phyloP scores from a whole-genome alignment of 257 asterid species.

The Nicotiana tabacum region DNA sequence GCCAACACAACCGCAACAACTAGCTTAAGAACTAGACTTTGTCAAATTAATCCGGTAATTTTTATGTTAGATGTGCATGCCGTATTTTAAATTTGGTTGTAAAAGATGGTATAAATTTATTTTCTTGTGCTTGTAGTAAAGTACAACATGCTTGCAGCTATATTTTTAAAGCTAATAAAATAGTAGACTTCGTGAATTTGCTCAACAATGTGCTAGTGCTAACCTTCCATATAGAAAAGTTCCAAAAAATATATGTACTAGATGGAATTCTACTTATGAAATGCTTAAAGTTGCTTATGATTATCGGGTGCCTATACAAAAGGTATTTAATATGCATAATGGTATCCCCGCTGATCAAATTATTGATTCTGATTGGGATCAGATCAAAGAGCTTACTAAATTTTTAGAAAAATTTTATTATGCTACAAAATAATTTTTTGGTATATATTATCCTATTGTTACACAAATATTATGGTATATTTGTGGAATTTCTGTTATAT shows the following conservation, averaged over 20 bases:
- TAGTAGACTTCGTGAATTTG: not conserved
- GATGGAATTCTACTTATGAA: not conserved
- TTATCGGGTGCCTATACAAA: no score
- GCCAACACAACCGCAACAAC: no score
- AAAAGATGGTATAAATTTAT: not conserved
- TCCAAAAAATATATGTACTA: not conserved
- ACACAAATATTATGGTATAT: no score
- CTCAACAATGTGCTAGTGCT: not conserved
- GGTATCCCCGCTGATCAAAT: no score
- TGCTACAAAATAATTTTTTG: no score
- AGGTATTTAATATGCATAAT: no score
- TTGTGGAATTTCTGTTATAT: no score
- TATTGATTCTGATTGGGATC: no score
- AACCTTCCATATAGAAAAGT: not conserved
- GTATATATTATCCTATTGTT: no score
- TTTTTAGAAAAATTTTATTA: no score
- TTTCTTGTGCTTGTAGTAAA: not conserved
- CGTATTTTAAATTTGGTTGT: not conserved
- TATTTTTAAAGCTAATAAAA: not conserved
- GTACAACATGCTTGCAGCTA: not conserved
- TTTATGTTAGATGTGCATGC: not conserved
- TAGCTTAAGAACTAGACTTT: not conserved
- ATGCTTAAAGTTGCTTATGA: no score
- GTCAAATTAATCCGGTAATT: not conserved
- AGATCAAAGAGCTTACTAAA: no score